Conservation (phyloP, 768 basidiomycete species). For the Polyporus arcularius region DNA sequence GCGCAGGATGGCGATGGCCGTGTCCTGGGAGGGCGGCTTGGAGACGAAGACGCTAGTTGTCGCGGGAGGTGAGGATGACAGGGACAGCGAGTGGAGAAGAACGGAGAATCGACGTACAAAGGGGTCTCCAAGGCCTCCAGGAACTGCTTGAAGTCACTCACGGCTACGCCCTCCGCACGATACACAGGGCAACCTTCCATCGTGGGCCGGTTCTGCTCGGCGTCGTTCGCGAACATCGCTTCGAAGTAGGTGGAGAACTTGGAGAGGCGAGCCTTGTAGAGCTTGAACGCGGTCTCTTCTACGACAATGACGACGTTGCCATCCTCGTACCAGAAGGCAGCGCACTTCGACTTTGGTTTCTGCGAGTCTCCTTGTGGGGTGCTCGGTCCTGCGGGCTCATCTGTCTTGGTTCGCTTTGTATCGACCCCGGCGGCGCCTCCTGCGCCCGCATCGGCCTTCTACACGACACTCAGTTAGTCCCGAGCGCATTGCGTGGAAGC, state of each 20-base stretch:
- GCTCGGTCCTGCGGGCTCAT: too few species aligned
- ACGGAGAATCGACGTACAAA: slow-evolving; percentile 27
- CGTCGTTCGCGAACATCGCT: slow-evolving; percentile 19
- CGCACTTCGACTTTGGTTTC: background rate
- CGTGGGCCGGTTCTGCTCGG: background rate
- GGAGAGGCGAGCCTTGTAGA: slow-evolving; percentile 36
- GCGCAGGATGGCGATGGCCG: too few species aligned
- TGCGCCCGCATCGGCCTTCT: too few species aligned
- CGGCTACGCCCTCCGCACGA: slow-evolving; percentile 24
- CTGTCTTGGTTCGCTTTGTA: too few species aligned
- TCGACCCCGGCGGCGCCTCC: too few species aligned
- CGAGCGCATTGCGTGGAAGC: too few species aligned
- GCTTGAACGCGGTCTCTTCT: slow-evolving; percentile 32
- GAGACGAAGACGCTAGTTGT: too few species aligned
- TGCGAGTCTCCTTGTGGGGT: too few species aligned
- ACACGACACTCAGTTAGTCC: too few species aligned
- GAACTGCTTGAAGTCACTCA: slow-evolving; percentile 34
- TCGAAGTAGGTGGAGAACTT: slow-evolving; percentile 35
- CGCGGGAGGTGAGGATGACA: background rate
- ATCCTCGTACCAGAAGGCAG: slow-evolving; percentile 36
- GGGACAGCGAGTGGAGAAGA: background rate
- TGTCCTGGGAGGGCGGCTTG: too few species aligned
- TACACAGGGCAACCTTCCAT: slow-evolving; percentile 22
- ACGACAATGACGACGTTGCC: slow-evolving; percentile 37
- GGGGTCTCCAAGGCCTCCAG: slow-evolving; percentile 34